Evolutionary conservation across 495 filamentous ascomycete species (phyloP).

Genomic region (Glonium stellatum): DNA sequence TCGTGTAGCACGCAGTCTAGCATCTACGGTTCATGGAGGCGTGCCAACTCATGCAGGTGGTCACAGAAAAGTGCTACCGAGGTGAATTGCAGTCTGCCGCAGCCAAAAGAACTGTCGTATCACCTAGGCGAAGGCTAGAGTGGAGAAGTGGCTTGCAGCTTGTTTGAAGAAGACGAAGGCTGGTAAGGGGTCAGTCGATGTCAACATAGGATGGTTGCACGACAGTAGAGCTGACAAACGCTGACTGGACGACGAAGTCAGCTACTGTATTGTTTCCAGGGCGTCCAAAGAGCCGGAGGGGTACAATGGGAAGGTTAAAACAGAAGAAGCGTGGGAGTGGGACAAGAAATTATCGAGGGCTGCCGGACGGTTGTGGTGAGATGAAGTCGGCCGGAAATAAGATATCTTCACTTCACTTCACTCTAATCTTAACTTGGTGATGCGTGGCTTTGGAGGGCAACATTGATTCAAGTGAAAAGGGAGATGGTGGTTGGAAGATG

Average conservation of each 20-base stretch:
- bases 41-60: not conserved
- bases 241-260: not conserved
- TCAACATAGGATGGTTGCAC: not conserved
- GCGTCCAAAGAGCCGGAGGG: not conserved
- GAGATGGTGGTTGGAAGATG: too few relatives aligned
- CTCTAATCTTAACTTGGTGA: not conserved
- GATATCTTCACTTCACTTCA: not conserved
- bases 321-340: not conserved
- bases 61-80: not conserved
- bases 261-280: not conserved
- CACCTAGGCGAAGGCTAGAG: not conserved
- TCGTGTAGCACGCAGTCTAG: not conserved
- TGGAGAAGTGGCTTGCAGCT: not conserved
- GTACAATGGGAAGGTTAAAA: not conserved
- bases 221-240: not conserved
- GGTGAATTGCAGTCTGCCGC: not conserved
- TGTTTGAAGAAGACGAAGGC: not conserved
- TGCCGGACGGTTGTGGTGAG: not conserved
- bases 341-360: not conserved
- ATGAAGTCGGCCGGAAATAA: too few relatives aligned
- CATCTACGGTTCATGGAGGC: not conserved
- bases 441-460: not conserved
- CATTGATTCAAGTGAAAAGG: too few relatives aligned
- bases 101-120: not conserved
- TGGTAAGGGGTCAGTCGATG: not conserved